Evolutionary conservation across 106 monocot species (phyloP).

Genomic region (Ottelia alismoides): DNA sequence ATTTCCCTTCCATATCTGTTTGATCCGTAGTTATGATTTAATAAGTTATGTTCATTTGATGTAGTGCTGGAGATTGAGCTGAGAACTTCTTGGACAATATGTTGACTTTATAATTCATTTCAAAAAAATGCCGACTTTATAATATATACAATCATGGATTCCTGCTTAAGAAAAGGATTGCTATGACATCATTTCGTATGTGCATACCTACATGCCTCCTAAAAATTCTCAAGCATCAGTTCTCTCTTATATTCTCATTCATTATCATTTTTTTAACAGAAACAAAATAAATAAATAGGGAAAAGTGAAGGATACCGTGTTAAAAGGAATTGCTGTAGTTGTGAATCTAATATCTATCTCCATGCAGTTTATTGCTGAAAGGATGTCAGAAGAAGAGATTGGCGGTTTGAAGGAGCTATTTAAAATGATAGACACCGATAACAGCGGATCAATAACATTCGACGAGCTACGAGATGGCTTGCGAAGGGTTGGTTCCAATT

Average conservation of each 20-base stretch:
- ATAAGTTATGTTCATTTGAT: neutral
- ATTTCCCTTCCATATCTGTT: too few relatives aligned
- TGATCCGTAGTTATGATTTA: neutral
- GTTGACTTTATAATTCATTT: neutral
- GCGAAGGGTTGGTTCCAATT: constrained; percentile 16
- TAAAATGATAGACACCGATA: constrained; percentile 23
- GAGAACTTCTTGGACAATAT: neutral
- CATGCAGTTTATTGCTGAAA: constrained; percentile 24
- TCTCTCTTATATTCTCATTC: too few relatives aligned
- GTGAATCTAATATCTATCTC: neutral
- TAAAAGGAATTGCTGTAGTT: too few relatives aligned
- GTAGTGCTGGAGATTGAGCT: neutral
- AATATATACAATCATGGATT: too few relatives aligned
- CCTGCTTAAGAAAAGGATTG: too few relatives aligned
- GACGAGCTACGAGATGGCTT: constrained; percentile 19
- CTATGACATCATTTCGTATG: too few relatives aligned
- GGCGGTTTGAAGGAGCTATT: constrained; percentile 24
- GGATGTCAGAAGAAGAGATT: constrained; percentile 22
- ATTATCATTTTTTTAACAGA: too few relatives aligned
- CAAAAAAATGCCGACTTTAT: neutral
- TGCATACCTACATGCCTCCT: too few relatives aligned
- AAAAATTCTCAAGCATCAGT: too few relatives aligned
- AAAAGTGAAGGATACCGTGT: too few relatives aligned
- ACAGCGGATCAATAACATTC: constrained; percentile 23
- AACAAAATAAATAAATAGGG: too few relatives aligned